Base-by-base conservation (phyloP, 345 rosid species). In the Microthlaspi erraticum region DNA sequence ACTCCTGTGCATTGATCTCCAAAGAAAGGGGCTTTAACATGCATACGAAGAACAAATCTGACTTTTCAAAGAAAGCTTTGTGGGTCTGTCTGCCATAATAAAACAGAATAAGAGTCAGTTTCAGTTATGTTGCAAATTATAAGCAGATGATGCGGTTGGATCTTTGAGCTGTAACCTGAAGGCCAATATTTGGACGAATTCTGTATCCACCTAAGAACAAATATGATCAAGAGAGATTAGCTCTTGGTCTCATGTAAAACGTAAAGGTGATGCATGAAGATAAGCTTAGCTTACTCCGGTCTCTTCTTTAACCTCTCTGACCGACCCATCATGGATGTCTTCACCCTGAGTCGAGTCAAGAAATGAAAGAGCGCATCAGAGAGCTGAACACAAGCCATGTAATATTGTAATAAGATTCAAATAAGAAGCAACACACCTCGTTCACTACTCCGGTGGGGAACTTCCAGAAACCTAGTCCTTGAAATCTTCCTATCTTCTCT, bases 261-360 rank as follows among this genome's bases (percentile, higher is more conserved):
- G 26, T 36, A 50, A 44, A 39, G 11, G 60, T 44, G 39, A 58
- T 19, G 23, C 53, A 49, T 5, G 23, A 20, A 32, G 41, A 41
- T 26, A 62, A 39, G 36, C 29, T 26, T 26, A 26, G 66, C 96
- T 89, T 74, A 89, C 99, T 51, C 85, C 89, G 4, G 99, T 94
- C 82, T 88, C 99, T 88, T 94, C 96, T 79, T 91, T 86, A 42
- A 83, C 96, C 82, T 91, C 99, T 80, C 99, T 86, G 11, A 86
- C 80, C 12, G 91, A 95, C 56, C 96, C 93, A 29, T 54, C 77
- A 71, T 79, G 82, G 49, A 94, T 72, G 76, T 89, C 91, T 77
- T 94, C 96, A 19, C 97, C 99, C 97, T 94, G 78, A 45, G 8
- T 13, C 77, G 58, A 31, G 10, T 57, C 19, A 58, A 23, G 29